These are phyloP conservation scores for Halophytophthora batemanensis DNA, from an alignment of 352 stramenopile species.

Conservation along the genomic window DNA sequence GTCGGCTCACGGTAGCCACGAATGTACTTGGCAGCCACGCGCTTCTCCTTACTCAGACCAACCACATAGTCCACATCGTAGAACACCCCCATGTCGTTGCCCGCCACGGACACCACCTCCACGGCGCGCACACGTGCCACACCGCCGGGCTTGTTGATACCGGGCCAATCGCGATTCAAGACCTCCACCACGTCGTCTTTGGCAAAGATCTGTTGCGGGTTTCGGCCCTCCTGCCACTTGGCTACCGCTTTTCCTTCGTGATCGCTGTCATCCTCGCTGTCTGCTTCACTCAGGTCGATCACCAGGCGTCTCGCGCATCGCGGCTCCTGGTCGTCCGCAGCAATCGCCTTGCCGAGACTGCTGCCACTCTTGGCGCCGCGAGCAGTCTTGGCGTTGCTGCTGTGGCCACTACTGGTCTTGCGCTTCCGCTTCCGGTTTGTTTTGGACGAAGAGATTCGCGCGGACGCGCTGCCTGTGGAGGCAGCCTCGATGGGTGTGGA, in stretches of 20 bases:
- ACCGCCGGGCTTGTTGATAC: slow-evolving; percentile 69
- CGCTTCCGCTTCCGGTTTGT: slow-evolving; percentile 51
- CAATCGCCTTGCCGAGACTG: slow-evolving; percentile 10
- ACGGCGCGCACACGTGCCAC: slow-evolving; percentile 58
- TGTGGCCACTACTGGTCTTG: slow-evolving; percentile 15
- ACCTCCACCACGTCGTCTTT: slow-evolving; percentile 60
- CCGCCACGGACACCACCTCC: slow-evolving; percentile 19
- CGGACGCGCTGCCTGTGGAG: slow-evolving; percentile 1
- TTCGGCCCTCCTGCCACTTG: slow-evolving; percentile 13
- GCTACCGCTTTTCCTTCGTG: slow-evolving; percentile 16
- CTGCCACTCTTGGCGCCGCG: slow-evolving; percentile 6
- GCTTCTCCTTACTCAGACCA: slow-evolving; percentile 51
- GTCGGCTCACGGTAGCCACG: slow-evolving; percentile 25
- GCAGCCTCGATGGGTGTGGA: slow-evolving; percentile 24
- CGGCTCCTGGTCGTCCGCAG: slow-evolving; percentile 17
- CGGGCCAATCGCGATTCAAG: slow-evolving; percentile 45
- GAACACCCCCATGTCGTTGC: slow-evolving; percentile 20
- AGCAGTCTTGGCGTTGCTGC: slow-evolving; percentile 11
- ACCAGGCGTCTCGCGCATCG: slow-evolving; percentile 40
- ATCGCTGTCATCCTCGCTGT: slow-evolving; percentile 8
- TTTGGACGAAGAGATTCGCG: slow-evolving; percentile 39
- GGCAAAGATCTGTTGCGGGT: slow-evolving; percentile 31
- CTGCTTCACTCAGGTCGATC: slow-evolving; percentile 45
- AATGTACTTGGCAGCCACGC: slow-evolving; percentile 52
- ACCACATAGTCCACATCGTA: slow-evolving; percentile 76